Conservation (phyloP, 352 stramenopile species). For the Phytophthora colocasiae region DNA sequence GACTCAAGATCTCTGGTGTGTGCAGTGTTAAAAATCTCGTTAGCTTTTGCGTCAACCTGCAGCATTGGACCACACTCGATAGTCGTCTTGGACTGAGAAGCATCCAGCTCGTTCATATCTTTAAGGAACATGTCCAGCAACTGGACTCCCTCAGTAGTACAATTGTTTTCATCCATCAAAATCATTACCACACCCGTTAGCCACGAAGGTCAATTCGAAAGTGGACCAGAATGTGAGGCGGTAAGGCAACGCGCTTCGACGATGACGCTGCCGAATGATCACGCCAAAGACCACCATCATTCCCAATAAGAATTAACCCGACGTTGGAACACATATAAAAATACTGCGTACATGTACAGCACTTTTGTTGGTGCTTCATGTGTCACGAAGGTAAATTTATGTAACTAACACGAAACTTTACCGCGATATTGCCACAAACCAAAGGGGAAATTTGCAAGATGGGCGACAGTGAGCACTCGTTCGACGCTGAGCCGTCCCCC, state of each 20-base stretch:
- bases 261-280: constrained; percentile 9
- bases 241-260: background rate
- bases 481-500: background rate
- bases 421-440: constrained; percentile 6
- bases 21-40: too few relatives aligned
- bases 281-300: constrained; percentile 6
- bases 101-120: constrained; percentile 13
- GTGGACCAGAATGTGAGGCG: background rate
- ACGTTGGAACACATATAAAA: too few relatives aligned
- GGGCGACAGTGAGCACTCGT: constrained; percentile 14
- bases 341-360: too few relatives aligned
- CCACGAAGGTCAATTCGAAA: constrained; percentile 1
- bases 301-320: background rate
- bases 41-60: too few relatives aligned
- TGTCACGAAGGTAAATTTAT: background rate
- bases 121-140: constrained; percentile 7
- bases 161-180: too few relatives aligned
- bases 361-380: too few relatives aligned
- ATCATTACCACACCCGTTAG: background rate
- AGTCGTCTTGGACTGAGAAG: background rate
- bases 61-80: too few relatives aligned
- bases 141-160: background rate
- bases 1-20: too few relatives aligned
- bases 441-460: constrained; percentile 22
- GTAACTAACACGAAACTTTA: background rate